phyloP scores from a whole-genome alignment of 371 early-diverging fungal genomes.

The Batrachochytrium dendrobatidis region DNA sequence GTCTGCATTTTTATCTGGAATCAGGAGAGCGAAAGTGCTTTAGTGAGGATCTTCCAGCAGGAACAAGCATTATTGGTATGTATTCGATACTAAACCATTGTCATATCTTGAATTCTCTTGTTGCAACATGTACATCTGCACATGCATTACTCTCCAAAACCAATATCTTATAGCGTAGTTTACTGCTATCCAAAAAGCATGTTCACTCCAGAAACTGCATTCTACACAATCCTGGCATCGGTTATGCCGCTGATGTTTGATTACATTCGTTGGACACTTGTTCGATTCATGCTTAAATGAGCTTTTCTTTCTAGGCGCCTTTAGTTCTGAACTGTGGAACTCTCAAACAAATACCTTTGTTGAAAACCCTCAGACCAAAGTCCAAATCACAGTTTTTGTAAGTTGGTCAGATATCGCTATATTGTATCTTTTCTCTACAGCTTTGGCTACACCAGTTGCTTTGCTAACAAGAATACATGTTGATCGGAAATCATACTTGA shows the following conservation, averaged over 20 bases:
- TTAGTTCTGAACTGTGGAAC: constrained; percentile 72
- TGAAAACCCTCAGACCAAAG: constrained; percentile 56
- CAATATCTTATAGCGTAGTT: no score
- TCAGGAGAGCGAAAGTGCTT: constrained; percentile 86
- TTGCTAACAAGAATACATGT: neutral
- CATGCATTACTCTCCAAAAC: no score
- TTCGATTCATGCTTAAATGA: no score
- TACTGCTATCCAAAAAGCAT: no score
- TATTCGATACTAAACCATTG: neutral
- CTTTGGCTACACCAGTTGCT: neutral
- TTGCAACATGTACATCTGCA: neutral
- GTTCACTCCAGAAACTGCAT: no score
- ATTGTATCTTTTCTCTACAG: neutral
- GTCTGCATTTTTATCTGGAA: constrained; percentile 84
- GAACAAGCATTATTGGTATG: constrained; percentile 76
- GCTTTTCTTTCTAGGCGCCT: constrained; percentile 65
- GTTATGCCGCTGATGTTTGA: no score
- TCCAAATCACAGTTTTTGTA: constrained; percentile 74
- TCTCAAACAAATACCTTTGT: constrained; percentile 56
- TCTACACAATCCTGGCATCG: no score
- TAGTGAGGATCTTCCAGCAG: constrained; percentile 86
- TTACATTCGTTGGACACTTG: no score
- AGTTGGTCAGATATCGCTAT: neutral
- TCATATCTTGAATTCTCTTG: neutral
- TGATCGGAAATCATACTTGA: neutral